Percentiles rank a stretch among this genome's conserved stretches.
phyloP scores from a whole-genome alignment of 202 grass and related monocot species.

The Alloteropsis angusta region DNA sequence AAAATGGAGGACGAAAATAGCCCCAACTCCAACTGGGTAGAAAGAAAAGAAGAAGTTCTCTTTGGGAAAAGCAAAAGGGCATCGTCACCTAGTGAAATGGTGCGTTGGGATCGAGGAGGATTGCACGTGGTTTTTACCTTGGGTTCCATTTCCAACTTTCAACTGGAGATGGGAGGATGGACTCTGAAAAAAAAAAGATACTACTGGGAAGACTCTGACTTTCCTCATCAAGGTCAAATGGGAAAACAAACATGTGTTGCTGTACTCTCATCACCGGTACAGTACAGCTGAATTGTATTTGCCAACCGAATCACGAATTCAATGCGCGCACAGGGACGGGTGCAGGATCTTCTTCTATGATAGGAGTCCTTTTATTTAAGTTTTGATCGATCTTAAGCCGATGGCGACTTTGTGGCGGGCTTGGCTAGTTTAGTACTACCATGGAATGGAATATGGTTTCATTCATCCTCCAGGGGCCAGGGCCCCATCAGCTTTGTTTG shows the following conservation, averaged over 20 bases:
- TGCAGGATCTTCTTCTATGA: background rate
- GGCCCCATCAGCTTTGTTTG: background rate
- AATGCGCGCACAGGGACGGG: background rate
- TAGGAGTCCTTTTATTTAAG: constrained; percentile 7
- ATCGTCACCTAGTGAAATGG: background rate
- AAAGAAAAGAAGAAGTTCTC: background rate
- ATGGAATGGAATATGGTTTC: background rate
- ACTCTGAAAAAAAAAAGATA: background rate
- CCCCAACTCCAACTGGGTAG: constrained; percentile 2
- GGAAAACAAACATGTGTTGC: background rate
- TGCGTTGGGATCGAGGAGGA: background rate
- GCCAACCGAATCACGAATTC: background rate
- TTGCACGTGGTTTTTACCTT: background rate
- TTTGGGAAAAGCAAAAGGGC: constrained; percentile 31
- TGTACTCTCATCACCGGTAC: background rate
- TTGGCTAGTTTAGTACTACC: background rate
- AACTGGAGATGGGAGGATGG: background rate
- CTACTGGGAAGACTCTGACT: background rate
- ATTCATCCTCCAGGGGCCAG: no score
- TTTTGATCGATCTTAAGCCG: background rate
- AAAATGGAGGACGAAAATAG: background rate
- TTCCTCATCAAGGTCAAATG: background rate
- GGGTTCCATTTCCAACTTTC: background rate
- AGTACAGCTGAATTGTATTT: background rate
- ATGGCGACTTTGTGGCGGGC: background rate